Evolutionary conservation across 1,284 basidiomycete species (phyloP).

Genomic region (Apiotrichum brassicae): DNA sequence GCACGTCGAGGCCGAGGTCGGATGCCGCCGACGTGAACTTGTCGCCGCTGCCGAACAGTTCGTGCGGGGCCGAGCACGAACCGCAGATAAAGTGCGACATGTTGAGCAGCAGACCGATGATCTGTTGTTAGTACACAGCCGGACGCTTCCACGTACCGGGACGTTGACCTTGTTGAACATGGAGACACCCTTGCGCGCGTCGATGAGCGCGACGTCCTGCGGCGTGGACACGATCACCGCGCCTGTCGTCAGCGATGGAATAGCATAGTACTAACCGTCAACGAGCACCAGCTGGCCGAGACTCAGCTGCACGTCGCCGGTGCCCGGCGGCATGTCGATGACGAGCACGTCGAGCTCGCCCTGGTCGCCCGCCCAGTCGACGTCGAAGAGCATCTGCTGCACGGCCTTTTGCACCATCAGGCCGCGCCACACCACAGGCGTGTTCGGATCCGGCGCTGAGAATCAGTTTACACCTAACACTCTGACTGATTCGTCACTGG

Average conservation of each 20-base stretch:
- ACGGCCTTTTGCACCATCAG: conserved; percentile 99
- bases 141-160: conserved; percentile 56
- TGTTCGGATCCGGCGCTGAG: conserved; percentile 53
- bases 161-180: conserved; percentile 89
- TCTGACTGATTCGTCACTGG: too few species aligned
- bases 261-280: conserved; percentile 56
- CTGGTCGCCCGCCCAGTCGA: conserved; percentile 67
- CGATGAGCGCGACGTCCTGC: conserved; percentile 86
- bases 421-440: conserved; percentile 88
- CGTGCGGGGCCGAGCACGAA: conserved; percentile 62
- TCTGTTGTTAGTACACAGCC: conserved; percentile 51
- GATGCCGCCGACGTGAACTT: conserved; percentile 61
- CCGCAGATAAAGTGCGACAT: conserved; percentile 85
- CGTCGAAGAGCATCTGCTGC: conserved; percentile 89
- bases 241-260: conserved; percentile 50
- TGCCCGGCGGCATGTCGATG: conserved; percentile 95
- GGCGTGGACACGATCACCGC: conserved; percentile 91
- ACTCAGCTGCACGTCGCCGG: conserved; percentile 90
- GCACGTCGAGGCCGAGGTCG: conserved; percentile 58
- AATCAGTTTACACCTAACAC: neutral
- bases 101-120: conserved; percentile 82
- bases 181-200: conserved; percentile 85
- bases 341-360: conserved; percentile 71
- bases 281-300: conserved; percentile 84
- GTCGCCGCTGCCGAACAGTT: conserved; percentile 70